Conservation (phyloP, 768 basidiomycete genomes). For the Ephemerocybe angulata region DNA sequence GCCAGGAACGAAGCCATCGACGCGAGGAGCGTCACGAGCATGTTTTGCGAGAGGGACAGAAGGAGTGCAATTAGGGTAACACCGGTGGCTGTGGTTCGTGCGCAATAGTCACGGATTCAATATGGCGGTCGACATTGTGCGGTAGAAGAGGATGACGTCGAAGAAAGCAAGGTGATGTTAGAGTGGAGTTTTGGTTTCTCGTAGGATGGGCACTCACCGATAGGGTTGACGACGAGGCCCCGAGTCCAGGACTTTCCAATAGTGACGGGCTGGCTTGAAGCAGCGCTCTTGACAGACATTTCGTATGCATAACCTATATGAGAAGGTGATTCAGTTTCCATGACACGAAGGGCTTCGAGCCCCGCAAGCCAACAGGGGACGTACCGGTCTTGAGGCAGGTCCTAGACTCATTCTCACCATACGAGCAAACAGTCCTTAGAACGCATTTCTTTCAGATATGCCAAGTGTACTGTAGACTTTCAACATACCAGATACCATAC, state of each 20-base stretch:
- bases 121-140: too few species aligned
- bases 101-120: not conserved
- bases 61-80: slow-evolving; percentile 63
- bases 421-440: slow-evolving; percentile 61
- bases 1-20: slow-evolving; percentile 69
- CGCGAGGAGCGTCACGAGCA: slow-evolving; percentile 57
- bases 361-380: too few species aligned
- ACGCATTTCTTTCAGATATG: not conserved
- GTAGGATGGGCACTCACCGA: slow-evolving; percentile 46
- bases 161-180: slow-evolving; percentile 2
- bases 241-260: slow-evolving; percentile 64
- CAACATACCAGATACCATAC: slow-evolving; percentile 68
- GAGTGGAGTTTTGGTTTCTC: not conserved
- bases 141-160: not conserved
- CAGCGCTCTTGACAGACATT: slow-evolving; percentile 34
- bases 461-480: not conserved
- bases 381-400: slow-evolving; percentile 49
- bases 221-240: slow-evolving; percentile 71
- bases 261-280: slow-evolving; percentile 32
- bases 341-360: not conserved
- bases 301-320: slow-evolving; percentile 59
- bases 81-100: slow-evolving; percentile 41
- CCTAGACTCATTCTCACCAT: slow-evolving; percentile 37
- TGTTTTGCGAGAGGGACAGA: slow-evolving; percentile 56
- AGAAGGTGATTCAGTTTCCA: too few species aligned